Evolutionary conservation across 2,329 filamentous ascomycete species (phyloP).

Genomic region (Diaporthe sp.): DNA sequence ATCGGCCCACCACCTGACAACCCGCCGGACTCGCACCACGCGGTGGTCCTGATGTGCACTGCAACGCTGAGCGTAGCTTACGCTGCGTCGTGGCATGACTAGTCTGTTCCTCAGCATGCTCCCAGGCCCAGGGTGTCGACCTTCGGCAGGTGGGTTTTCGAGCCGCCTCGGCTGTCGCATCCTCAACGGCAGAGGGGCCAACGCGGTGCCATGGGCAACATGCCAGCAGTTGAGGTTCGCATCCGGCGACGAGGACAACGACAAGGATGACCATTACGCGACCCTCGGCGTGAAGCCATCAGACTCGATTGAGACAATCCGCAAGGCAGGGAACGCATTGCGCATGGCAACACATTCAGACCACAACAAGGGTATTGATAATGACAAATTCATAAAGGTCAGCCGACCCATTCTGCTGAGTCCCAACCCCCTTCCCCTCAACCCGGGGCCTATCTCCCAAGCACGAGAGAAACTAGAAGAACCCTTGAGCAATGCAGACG

Average conservation of each 20-base stretch:
- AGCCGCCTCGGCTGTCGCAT: neutral
- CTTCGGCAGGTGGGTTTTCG: neutral
- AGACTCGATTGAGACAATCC: neutral
- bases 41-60: neutral
- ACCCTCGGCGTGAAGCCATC: neutral
- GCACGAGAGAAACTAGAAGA: neutral
- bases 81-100: conserved; percentile 10
- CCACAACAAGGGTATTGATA: neutral
- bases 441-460: neutral
- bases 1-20: neutral
- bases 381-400: neutral
- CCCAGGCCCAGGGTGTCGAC: neutral
- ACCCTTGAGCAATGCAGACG: neutral
- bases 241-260: neutral
- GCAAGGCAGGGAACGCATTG: neutral
- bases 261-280: neutral
- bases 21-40: neutral
- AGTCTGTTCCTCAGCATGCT: neutral
- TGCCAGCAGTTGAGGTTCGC: neutral
- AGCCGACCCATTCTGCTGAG: neutral
- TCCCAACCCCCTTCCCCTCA: no score
- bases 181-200: neutral
- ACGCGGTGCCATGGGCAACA: neutral
- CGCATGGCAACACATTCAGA: neutral
- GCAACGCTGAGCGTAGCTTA: neutral